Conservation (phyloP, 2,329 filamentous ascomycete genomes). For the Fusarium sp. region DNA sequence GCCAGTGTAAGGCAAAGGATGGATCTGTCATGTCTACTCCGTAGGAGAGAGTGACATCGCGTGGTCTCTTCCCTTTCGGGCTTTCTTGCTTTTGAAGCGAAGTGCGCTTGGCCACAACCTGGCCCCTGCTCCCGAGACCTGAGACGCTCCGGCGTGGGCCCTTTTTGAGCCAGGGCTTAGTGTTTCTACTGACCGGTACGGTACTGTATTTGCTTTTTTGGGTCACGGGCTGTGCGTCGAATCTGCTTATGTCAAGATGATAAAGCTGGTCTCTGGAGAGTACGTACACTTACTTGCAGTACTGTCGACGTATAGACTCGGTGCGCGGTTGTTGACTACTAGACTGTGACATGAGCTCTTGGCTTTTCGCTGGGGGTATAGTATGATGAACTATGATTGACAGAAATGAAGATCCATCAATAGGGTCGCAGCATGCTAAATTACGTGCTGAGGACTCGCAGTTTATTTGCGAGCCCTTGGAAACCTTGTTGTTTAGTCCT, state of each 20-base stretch:
- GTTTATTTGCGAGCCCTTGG: background rate
- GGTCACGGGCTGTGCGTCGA: conserved; percentile 9
- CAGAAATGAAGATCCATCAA: conserved; percentile 26
- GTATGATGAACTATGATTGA: conserved; percentile 5
- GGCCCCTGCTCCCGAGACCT: conserved; percentile 38
- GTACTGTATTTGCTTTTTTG: conserved; percentile 26
- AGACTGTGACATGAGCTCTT: background rate
- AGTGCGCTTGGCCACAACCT: conserved; percentile 8
- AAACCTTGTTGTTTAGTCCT: background rate
- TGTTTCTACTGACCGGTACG: conserved; percentile 1
- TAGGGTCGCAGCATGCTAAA: conserved; percentile 7
- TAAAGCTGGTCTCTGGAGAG: conserved; percentile 22
- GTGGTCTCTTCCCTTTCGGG: conserved; percentile 13
- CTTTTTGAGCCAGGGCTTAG: conserved; percentile 24
- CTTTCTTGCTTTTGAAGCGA: conserved; percentile 25
- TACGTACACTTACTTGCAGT: background rate
- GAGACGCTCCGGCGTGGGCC: conserved; percentile 39
- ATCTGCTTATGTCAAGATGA: conserved; percentile 34
- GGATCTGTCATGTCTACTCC: conserved; percentile 28
- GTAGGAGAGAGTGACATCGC: conserved; percentile 34
- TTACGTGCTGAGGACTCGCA: conserved; percentile 5
- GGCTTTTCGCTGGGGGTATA: background rate
- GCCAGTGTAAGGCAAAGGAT: background rate
- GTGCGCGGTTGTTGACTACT: background rate
- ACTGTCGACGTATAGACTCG: background rate